A percentile compares a stretch with the other conserved stretches of the same genome.
Evolutionary conservation across 2,329 filamentous ascomycete species (phyloP).

Genomic region (Hortaea werneckii): DNA sequence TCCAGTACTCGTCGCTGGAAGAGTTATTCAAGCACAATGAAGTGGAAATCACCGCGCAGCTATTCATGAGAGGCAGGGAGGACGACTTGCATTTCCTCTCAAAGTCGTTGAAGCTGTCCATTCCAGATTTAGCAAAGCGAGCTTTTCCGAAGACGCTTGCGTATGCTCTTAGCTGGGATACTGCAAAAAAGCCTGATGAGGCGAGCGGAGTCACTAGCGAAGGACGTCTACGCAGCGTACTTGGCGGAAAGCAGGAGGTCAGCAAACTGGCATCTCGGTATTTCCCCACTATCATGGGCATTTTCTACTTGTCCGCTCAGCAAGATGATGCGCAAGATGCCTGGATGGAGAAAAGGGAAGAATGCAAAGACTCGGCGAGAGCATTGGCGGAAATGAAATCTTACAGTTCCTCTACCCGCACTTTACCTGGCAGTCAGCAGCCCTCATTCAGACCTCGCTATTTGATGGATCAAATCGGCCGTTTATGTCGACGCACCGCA

Average conservation of each 20-base stretch:
- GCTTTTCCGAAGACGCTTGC: conserved; percentile 72
- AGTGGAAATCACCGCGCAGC: conserved; percentile 67
- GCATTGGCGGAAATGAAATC: conserved; percentile 59
- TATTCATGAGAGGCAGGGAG: conserved; percentile 70
- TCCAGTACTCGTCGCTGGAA: conserved; percentile 60
- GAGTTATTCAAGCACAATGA: conserved; percentile 62
- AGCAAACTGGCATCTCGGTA: conserved; percentile 35
- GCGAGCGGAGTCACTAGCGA: conserved; percentile 43
- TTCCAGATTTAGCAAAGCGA: conserved; percentile 48
- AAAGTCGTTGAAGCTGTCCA: conserved; percentile 43
- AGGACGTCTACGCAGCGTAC: conserved; percentile 53
- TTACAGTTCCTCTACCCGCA: conserved; percentile 54
- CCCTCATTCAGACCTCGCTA: conserved; percentile 75
- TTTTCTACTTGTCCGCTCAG: conserved; percentile 66
- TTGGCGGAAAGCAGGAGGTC: conserved; percentile 54
- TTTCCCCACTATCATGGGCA: conserved; percentile 67
- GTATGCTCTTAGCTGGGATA: conserved; percentile 73
- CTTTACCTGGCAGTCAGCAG: conserved; percentile 69
- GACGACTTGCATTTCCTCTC: conserved; percentile 53
- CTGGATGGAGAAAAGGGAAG: conserved; percentile 22
- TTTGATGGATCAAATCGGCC: conserved; percentile 62
- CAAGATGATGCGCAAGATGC: conserved; percentile 62
- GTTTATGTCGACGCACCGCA: conserved; percentile 64
- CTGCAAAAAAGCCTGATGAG: conserved; percentile 34
- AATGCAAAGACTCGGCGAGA: conserved; percentile 50